Base-by-base conservation (phyloP, 768 basidiomycete genomes). In the Cystobasidium onofrii region DNA sequence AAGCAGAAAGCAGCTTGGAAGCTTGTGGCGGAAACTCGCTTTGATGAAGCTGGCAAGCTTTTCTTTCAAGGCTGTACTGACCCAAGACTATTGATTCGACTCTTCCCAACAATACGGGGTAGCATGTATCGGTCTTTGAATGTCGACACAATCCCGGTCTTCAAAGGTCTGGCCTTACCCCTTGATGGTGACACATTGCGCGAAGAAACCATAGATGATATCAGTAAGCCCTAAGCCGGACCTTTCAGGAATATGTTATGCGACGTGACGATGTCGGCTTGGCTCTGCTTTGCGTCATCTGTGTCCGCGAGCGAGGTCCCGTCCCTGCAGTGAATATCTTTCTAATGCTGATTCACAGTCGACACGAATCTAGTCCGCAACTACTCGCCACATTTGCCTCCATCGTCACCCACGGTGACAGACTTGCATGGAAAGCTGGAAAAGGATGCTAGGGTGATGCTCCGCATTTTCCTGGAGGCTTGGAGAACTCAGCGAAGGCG, bases 361-460 rank as follows among this genome's bases (percentile, higher is more conserved):
- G 27, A 73, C 25, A 64, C 74, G 41, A 77, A 77, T 67, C 61
- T 78, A n/a, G 75, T 74, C 55, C 75, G 73, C 54, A 78, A 78
- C 74, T 77, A 77, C 64, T 76, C 77, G 23, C 77, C 76, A 3
- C 77, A 78, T 50, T 67, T 78, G 20, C 73, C 69, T 17, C 77
- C 77, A 1, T 64, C 69, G 4, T 71, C 50, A 3, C 75, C 77
- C 1, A 13, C 54, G 4, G 15, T 74, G 17, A 76, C 76, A 4
- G 54, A 75, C 29, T 69, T 77, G 0, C 71, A 74, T 23, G 18
- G 33, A 1, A 60, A 39, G 52, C 55, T 78, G n/a, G 39, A 17
- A 6, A 34, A 29, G 4, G 43, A 52, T 0, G 77, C 77, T 0
- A 31, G 75, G 0, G 62, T 65, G 31, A 63, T 50, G n/a, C 33